These are phyloP conservation scores for Acidomyces sp. DNA, from an alignment of 495 filamentous ascomycete species.

Conservation along the genomic window DNA sequence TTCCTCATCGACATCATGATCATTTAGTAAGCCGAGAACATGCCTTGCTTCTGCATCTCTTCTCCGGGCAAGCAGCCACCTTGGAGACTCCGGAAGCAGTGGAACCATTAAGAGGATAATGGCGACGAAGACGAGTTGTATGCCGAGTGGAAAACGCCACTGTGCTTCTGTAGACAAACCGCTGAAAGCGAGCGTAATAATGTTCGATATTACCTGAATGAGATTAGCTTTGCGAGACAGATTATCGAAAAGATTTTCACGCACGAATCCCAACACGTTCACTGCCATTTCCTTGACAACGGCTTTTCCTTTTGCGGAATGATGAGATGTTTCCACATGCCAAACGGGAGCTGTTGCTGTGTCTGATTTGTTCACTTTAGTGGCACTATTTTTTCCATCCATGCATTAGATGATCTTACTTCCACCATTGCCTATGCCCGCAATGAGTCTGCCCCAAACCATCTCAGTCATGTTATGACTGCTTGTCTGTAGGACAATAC, in stretches of 20 bases:
- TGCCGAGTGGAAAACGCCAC: constrained; percentile 6
- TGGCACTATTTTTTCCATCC: too few relatives aligned
- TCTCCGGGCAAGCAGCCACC: constrained; percentile 6
- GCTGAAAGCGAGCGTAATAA: constrained; percentile 29
- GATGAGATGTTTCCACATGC: constrained; percentile 37
- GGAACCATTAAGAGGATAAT: constrained; percentile 10
- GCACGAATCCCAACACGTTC: constrained; percentile 33
- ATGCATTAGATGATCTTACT: constrained; percentile 8
- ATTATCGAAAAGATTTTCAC: too few relatives aligned
- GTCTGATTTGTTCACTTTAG: too few relatives aligned
- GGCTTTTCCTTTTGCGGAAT: constrained; percentile 33
- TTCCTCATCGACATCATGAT: constrained; percentile 8
- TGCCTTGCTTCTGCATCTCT: constrained; percentile 3
- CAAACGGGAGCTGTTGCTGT: constrained; percentile 38
- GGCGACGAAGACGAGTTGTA: constrained; percentile 7
- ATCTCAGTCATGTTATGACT: constrained; percentile 30
- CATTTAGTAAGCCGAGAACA: constrained; percentile 7
- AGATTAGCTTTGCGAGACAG: too few relatives aligned
- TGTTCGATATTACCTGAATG: constrained; percentile 39
- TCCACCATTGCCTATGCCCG: constrained; percentile 40
- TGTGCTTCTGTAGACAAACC: constrained; percentile 4
- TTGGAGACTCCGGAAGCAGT: constrained; percentile 3
- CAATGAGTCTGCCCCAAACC: constrained; percentile 25
- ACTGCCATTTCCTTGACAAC: constrained; percentile 32
- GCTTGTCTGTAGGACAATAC: constrained; percentile 34